Conservation (phyloP, 495 filamentous ascomycete species). For the Penicillium fimorum region DNA sequence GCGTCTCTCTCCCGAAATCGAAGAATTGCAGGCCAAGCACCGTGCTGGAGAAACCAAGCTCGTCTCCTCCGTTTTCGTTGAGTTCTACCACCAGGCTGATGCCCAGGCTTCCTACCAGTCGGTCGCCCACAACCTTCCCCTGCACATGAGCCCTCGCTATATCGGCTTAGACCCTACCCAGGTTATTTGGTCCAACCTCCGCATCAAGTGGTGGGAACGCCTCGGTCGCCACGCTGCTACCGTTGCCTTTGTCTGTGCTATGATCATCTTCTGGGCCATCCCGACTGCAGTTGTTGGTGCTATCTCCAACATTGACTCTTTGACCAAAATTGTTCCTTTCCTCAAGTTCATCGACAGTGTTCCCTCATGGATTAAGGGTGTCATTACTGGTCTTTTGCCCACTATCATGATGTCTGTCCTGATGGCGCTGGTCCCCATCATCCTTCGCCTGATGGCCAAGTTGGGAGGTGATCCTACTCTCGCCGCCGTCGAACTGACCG, state of each 20-base stretch:
- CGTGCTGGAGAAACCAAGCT: slow-evolving; percentile 66
- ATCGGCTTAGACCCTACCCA: slow-evolving; percentile 84
- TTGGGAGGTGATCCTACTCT: slow-evolving; percentile 74
- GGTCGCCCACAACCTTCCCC: slow-evolving; percentile 80
- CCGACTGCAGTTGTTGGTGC: slow-evolving; percentile 82
- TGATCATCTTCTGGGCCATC: slow-evolving; percentile 93
- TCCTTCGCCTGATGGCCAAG: slow-evolving; percentile 78
- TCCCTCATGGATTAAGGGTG: slow-evolving; percentile 68
- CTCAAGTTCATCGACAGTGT: slow-evolving; percentile 72
- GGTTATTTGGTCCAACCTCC: slow-evolving; percentile 84
- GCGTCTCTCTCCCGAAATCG: slow-evolving; percentile 75
- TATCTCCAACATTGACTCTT: slow-evolving; percentile 78
- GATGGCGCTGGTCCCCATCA: slow-evolving; percentile 84
- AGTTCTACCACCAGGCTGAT: slow-evolving; percentile 76
- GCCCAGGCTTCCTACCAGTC: slow-evolving; percentile 82
- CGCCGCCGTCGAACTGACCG: slow-evolving; percentile 77
- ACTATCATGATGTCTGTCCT: slow-evolving; percentile 76
- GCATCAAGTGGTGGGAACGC: slow-evolving; percentile 85
- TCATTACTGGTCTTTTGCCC: slow-evolving; percentile 84
- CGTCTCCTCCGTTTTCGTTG: slow-evolving; percentile 66
- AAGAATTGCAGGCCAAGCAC: slow-evolving; percentile 72
- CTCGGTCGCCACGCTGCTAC: slow-evolving; percentile 70
- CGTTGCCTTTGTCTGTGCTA: slow-evolving; percentile 64
- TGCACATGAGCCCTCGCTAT: slow-evolving; percentile 90
- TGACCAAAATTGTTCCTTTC: slow-evolving; percentile 61